Evolutionary conservation across 2,329 filamentous ascomycete genomes (phyloP), one percentile per base, ranked within the genome.

Genomic region (Fusarium xyrophilum): DNA sequence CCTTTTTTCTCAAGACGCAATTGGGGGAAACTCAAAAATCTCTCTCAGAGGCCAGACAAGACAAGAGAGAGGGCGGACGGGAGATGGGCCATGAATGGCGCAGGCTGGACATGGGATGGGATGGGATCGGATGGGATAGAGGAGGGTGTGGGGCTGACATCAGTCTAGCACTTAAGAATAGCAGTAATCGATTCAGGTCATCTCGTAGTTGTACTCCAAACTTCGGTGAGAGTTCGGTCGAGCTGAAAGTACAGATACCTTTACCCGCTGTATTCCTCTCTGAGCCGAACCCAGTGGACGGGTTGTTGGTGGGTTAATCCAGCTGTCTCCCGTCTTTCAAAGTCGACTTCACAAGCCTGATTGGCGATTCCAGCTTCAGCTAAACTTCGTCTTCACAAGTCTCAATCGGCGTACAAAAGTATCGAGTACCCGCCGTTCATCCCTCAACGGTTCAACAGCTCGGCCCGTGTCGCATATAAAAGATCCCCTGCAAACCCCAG

Each of bases 121-220:
- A 32, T 8, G 32, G 66, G 30, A 32, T 8, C 14, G 66, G 36
- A 65, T 21, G 27, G 21, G 42, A 43, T 43, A 28, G 50, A 62
- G 50, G 54, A 62, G 50, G 54, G 67, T 69, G 67, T 69, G 67
- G 66, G 50, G 54, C 66, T 27, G 27, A n/a, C 19, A 39, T 53
- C 43, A 46, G 52, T 32, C 54, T 55, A 65, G 60, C 65, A 68
- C 59, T 59, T 64, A 59, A 64, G 61, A 60, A 64, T 65, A 54
- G 36, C 61, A 65, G 35, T 52, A 32, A 54, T 65, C 8, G 47
- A 65, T 65, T 60, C 61, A 60, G 47, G 32, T 33, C 27, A 25
- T 23, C 32, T 15, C 28, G 57, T 63, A 63, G 23, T 11, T 27
- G n/a, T 66, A 66, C 44, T 8, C 4, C 27, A 14, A 9, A 14